Percentiles rank a stretch among this genome's conserved stretches.
Evolutionary conservation across 1,284 basidiomycete species (phyloP).

Genomic region (Papiliotrema terrestris): DNA sequence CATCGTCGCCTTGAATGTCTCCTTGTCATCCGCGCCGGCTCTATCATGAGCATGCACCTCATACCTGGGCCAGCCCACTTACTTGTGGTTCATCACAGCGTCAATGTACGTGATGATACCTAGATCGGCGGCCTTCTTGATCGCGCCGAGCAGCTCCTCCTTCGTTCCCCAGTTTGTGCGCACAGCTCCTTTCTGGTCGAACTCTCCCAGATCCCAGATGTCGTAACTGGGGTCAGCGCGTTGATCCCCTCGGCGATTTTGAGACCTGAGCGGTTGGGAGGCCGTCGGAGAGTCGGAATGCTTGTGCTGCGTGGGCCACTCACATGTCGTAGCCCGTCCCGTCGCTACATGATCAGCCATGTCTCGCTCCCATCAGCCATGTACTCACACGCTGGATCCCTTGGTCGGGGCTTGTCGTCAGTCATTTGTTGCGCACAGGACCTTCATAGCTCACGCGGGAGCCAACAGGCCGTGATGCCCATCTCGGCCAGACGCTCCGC

Average conservation of each 20-base stretch:
- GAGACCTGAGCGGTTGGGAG: no score
- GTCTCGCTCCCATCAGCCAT: background rate
- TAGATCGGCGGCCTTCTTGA: constrained; percentile 49
- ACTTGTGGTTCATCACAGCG: constrained; percentile 55
- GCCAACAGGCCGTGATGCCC: constrained; percentile 78
- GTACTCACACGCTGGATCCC: constrained; percentile 34
- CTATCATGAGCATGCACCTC: constrained; percentile 12
- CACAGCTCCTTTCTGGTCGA: constrained; percentile 74
- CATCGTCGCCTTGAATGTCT: constrained; percentile 70
- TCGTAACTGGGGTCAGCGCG: constrained; percentile 50
- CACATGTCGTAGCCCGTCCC: constrained; percentile 48
- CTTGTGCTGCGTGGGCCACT: constrained; percentile 7
- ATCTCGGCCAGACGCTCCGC: constrained; percentile 65
- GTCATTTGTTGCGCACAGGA: background rate
- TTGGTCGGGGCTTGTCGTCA: constrained; percentile 38
- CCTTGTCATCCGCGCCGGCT: constrained; percentile 72
- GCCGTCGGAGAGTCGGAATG: no score
- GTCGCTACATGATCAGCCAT: constrained; percentile 15
- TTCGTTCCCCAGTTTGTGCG: constrained; percentile 89
- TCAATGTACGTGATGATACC: constrained; percentile 51
- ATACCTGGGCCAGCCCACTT: constrained; percentile 3
- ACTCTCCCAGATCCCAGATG: constrained; percentile 90
- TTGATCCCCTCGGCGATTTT: no score
- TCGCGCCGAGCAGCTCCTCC: constrained; percentile 69
- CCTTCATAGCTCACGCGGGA: constrained; percentile 47